phyloP scores from a whole-genome alignment of 345 rosid genomes.

The Salix caprea region DNA sequence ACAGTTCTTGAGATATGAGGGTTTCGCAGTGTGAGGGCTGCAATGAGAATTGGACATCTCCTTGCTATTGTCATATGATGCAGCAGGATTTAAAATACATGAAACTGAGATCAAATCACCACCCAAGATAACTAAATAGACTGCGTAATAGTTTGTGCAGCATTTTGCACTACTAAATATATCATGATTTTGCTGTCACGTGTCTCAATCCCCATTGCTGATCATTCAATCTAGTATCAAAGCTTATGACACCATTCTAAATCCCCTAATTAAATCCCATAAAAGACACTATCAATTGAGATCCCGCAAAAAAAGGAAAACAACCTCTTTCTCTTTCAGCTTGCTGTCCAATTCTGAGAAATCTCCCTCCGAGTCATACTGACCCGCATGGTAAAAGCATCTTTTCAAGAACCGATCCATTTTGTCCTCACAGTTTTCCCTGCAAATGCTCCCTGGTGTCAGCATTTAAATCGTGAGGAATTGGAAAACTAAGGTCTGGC shows the following conservation, averaged over 20 bases:
- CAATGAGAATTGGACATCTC: too few relatives aligned
- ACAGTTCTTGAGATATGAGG: not conserved
- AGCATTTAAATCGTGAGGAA: not conserved
- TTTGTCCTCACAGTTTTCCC: constrained; percentile 81
- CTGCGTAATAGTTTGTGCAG: not conserved
- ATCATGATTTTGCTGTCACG: not conserved
- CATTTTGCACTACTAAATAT: not conserved
- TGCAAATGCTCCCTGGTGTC: constrained; percentile 15
- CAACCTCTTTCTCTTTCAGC: constrained; percentile 81
- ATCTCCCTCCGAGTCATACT: constrained; percentile 70
- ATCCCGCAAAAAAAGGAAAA: not conserved
- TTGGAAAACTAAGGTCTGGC: not conserved
- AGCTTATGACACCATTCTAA: not conserved
- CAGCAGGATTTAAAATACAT: not conserved
- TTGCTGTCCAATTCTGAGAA: constrained; percentile 58
- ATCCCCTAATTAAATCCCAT: not conserved
- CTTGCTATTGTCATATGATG: too few relatives aligned
- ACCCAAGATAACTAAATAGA: not conserved
- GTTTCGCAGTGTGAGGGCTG: too few relatives aligned
- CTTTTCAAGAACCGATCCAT: constrained; percentile 75
- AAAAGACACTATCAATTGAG: not conserved
- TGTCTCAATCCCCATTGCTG: not conserved
- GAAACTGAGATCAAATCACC: not conserved
- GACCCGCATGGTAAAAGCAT: constrained; percentile 85
- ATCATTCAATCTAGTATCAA: not conserved